Evolutionary conservation across 1,139 yeast genomes (phyloP), one percentile per base, ranked within the genome.

Genomic region (Debaryomyces robertsiae): DNA sequence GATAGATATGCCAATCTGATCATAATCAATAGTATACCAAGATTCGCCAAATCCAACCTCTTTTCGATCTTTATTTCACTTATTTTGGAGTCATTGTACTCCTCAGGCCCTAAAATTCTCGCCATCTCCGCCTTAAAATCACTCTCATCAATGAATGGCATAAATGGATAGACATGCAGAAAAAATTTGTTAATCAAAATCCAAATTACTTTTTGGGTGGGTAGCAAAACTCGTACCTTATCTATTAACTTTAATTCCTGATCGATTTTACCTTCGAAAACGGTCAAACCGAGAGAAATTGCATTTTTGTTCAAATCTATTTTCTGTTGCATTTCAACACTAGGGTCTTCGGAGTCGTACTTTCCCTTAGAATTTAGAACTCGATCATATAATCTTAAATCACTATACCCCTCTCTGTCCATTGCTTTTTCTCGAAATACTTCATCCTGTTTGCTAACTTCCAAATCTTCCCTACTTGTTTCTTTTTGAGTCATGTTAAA

Each of bases 21-120:
- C 9, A 75, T 61, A 4, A 75, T 52, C 32, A 77, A 54, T 9
- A 77, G 47, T 0, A 62, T 60, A 1, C 80, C 81, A 27, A 75
- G 32, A 25, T 60, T 55, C 1, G 82, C 79, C 48, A 75, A 69
- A 50, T 77, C 82, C 22, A 72, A 56, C 44, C 74, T 58, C 44
- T 60, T 67, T 5, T 60, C 63, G 9, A 76, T 49, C 6, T 53
- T 54, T 9, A 74, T 35, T 9, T 45, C 45, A 3, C 34, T 33
- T 7, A 60, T 46, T 2, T 16, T 32, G 17, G 27, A 46, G 30
- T 58, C 61, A 9, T 49, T 52, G 34, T 46, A 52, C 9, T 48
- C 51, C 18, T 50, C 52, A 0, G 62, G 58, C 0, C 69, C 68
- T 13, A 64, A 41, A 3, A 63, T 51, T 14, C 47, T 40, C 3